Evolutionary conservation across 1,284 basidiomycete genomes (phyloP).

Genomic region (Fistulina hepatica): DNA sequence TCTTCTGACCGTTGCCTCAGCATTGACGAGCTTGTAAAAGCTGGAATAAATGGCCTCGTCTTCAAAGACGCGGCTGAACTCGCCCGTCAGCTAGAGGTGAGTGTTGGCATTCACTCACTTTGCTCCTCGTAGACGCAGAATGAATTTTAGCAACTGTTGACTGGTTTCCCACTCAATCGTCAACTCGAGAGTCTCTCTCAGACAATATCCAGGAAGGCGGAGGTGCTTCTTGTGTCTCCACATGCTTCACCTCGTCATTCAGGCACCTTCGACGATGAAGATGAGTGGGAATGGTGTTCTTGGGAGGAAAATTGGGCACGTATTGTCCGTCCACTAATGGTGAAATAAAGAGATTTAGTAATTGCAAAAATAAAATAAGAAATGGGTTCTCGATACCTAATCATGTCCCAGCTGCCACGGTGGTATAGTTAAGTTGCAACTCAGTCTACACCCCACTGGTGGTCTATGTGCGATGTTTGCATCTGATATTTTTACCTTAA

Average conservation of each 20-base stretch:
- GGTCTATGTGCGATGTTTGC: too few species aligned
- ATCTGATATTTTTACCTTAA: too few species aligned
- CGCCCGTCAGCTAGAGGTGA: slow-evolving; percentile 62
- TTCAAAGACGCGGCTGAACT: slow-evolving; percentile 67
- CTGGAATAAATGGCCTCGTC: slow-evolving; percentile 73
- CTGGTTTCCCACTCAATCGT: slow-evolving; percentile 46
- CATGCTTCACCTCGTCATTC: slow-evolving; percentile 1
- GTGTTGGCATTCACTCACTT: slow-evolving; percentile 11
- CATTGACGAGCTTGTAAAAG: slow-evolving; percentile 78
- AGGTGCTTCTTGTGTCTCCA: slow-evolving; percentile 16
- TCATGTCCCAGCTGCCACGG: too few species aligned
- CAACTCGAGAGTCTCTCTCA: slow-evolving; percentile 39
- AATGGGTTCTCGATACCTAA: too few species aligned
- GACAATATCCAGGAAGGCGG: slow-evolving; percentile 25
- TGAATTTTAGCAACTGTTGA: slow-evolving; percentile 40
- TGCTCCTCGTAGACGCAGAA: slow-evolving; percentile 1
- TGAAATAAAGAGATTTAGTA: too few species aligned
- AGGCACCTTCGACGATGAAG: slow-evolving; percentile 10
- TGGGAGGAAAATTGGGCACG: slow-evolving; percentile 83
- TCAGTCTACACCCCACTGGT: too few species aligned
- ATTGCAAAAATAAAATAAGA: too few species aligned
- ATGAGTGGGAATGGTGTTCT: slow-evolving; percentile 50
- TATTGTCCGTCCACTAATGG: slow-evolving; percentile 52
- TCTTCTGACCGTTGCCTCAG: slow-evolving; percentile 3
- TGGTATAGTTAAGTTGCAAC: too few species aligned